A percentile compares a stretch with the other conserved stretches of the same genome.
phyloP scores from a whole-genome alignment of 225 moss, liverwort and hornwort genomes.

The Marchantia paleacea region DNA sequence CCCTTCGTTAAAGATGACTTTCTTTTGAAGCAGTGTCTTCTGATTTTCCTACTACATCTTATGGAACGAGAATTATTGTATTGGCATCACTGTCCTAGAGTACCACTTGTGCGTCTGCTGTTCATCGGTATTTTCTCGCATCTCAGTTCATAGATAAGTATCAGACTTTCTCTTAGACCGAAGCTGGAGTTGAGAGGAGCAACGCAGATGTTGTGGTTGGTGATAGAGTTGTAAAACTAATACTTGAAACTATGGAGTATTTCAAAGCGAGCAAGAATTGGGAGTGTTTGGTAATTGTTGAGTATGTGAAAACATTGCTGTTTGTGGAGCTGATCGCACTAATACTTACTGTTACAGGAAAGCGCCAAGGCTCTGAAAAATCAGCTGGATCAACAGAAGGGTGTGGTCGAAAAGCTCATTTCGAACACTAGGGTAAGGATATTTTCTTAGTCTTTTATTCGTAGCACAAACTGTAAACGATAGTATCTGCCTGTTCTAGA shows the following conservation, averaged over 20 bases:
- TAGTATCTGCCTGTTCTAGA: not conserved
- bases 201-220: not conserved
- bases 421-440: slow-evolving; percentile 80
- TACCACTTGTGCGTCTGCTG: no score
- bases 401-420: slow-evolving; percentile 89
- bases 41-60: no score
- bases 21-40: no score
- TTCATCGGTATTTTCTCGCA: no score
- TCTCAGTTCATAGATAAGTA: no score
- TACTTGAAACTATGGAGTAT: not conserved
- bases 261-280: not conserved
- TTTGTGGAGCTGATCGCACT: not conserved
- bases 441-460: not conserved
- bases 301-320: no score
- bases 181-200: no score
- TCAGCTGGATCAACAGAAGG: slow-evolving; percentile 92
- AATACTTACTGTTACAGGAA: slow-evolving; percentile 48
- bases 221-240: not conserved
- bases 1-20: no score
- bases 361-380: slow-evolving; percentile 78
- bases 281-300: no score
- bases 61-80: no score
- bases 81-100: no score
- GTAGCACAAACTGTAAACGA: not conserved
- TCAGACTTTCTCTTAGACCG: no score